Evolutionary conservation across 805 yeast genomes (phyloP), one percentile per base, ranked within the genome.

Genomic region (Diddensiella santjacobensis): DNA sequence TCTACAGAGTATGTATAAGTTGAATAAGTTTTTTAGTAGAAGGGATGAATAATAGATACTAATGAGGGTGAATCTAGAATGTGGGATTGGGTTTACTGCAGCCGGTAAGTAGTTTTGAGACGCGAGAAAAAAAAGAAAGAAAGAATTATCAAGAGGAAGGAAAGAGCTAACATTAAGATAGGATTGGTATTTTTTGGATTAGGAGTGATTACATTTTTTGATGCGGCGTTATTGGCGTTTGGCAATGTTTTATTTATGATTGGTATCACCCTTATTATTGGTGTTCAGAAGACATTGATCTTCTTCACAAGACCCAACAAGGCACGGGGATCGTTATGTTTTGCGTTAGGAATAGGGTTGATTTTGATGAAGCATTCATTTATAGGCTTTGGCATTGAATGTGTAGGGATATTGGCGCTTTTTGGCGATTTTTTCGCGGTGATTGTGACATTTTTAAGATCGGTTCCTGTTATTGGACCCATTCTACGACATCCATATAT

Each of bases 371-470:
- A 84, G 60, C 75, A 83, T 70, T 80, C 97, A 1, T 86, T 93
- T 61, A 59, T 83, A 22, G 99, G 99, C 5, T 91, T 93, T 61
- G 63, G 83, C 1, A 69, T 91, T 35, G 99, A 91, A 65, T 78
- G 84, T 44, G 71, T 90, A 53, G 99, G 99, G n/a, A 87, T 91
- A 22, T 68, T 91, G 51, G 90, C 87, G 4, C 71, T 91, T 31
- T 91, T 93, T 69, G 99, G 89, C 31, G 98, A 93, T 67, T 90
- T 93, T 66, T 86, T 91, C 61, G 88, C 95, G 22, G 87, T 95
- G 10, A 81, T 93, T 40, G 78, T 91, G 10, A 84, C 87, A 56
- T 91, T 93, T 62, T 73, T 91, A 59, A 76, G 97, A 65, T 84
- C 95, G 3, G 66, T 91, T 58, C 99, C 99, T 2, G 64, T 85